phyloP scores from a whole-genome alignment of 2,329 filamentous ascomycete genomes.

The Aphanocladium album region DNA sequence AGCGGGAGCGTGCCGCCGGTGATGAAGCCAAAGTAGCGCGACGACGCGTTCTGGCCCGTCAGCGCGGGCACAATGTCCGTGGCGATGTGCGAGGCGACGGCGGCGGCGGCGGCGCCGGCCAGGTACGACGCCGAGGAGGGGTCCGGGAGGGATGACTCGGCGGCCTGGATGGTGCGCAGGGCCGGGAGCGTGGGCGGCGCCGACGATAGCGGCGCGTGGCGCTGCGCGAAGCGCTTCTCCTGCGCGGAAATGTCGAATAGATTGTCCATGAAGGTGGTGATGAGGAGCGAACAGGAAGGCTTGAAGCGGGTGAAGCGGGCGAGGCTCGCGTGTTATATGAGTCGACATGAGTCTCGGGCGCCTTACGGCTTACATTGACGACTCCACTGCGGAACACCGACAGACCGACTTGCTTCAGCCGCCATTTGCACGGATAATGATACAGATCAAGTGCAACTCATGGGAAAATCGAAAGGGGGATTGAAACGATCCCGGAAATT shows the following conservation, averaged over 20 bases:
- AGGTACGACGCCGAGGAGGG: conserved; percentile 28
- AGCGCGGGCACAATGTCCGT: conserved; percentile 52
- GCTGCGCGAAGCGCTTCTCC: conserved; percentile 20
- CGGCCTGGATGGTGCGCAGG: conserved; percentile 27
- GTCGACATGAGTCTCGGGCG: not conserved
- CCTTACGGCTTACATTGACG: conserved; percentile 6
- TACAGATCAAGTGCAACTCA: no score
- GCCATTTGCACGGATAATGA: not conserved
- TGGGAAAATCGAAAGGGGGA: no score
- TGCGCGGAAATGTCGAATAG: conserved; percentile 4
- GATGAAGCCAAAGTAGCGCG: conserved; percentile 83
- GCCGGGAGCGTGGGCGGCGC: conserved; percentile 36
- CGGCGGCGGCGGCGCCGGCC: conserved; percentile 23
- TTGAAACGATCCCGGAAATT: no score
- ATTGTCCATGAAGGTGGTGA: not conserved
- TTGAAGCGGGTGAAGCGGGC: not conserved
- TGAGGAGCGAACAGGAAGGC: not conserved
- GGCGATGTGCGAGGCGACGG: conserved; percentile 37
- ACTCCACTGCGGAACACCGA: not conserved
- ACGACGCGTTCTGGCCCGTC: conserved; percentile 58
- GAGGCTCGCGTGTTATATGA: not conserved
- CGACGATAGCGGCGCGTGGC: conserved; percentile 15
- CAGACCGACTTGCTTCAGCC: not conserved
- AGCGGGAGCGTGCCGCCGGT: conserved; percentile 76
- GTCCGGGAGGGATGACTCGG: conserved; percentile 36